phyloP scores from a whole-genome alignment of 257 asterid genomes.

The Dorcoceras hygrometricum region DNA sequence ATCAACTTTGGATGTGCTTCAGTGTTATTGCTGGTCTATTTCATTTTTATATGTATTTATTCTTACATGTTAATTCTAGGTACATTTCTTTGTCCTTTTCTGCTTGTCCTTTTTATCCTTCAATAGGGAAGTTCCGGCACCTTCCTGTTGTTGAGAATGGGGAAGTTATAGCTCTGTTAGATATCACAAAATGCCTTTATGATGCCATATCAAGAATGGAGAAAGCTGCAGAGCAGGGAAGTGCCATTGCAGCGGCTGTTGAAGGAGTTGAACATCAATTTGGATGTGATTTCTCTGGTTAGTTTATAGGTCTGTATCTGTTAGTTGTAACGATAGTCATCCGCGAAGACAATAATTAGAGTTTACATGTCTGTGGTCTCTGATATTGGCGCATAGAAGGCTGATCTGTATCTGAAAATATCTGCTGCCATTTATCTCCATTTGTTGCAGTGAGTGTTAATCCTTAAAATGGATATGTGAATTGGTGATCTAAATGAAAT shows the following conservation, averaged over 20 bases:
- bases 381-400: too few species aligned
- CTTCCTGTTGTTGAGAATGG: conserved; percentile 99
- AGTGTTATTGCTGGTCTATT: too few species aligned
- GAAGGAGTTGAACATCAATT: conserved; percentile 96
- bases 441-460: too few species aligned
- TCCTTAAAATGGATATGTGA: too few species aligned
- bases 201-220: conserved; percentile 98
- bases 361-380: neutral
- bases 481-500: too few species aligned
- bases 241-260: conserved; percentile 95
- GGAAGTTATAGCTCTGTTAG: conserved; percentile 89
- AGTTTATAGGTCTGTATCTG: conserved; percentile 29
- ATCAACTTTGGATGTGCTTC: neutral
- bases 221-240: conserved; percentile 98
- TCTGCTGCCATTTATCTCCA: too few species aligned
- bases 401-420: too few species aligned
- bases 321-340: conserved; percentile 13
- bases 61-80: too few species aligned
- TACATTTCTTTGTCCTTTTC: too few species aligned
- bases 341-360: neutral
- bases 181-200: conserved; percentile 91
- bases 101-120: conserved; percentile 8
- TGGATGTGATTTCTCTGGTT: conserved; percentile 78
- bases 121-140: conserved; percentile 85
- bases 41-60: too few species aligned